A percentile compares a stretch with the other conserved stretches of the same genome.
phyloP scores from a whole-genome alignment of 306 rosid species.

The Phaseolus lunatus region DNA sequence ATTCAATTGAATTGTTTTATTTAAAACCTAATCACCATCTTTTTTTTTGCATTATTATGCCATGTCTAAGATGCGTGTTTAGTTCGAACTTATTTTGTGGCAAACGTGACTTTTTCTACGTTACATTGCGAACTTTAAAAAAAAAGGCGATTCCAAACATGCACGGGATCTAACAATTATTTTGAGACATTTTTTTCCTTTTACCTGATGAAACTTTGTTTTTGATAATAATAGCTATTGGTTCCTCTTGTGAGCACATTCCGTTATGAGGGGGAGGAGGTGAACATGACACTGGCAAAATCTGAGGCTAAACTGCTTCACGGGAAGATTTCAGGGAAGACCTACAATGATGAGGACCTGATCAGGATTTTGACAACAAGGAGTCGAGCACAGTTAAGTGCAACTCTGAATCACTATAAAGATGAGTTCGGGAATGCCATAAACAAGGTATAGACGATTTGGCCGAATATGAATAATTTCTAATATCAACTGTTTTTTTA shows the following conservation, averaged over 20 bases:
- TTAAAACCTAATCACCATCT: neutral
- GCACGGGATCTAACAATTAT: neutral
- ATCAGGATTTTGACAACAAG: slow-evolving; percentile 79
- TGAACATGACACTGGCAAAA: slow-evolving; percentile 64
- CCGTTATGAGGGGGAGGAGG: slow-evolving; percentile 89
- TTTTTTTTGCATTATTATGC: neutral
- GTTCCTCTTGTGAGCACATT: slow-evolving; percentile 73
- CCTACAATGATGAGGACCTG: slow-evolving; percentile 67
- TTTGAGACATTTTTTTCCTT: neutral
- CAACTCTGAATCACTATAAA: slow-evolving; percentile 76
- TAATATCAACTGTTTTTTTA: slow-evolving; percentile 31
- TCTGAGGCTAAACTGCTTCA: slow-evolving; percentile 82
- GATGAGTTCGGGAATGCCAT: slow-evolving; percentile 73
- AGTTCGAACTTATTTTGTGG: neutral
- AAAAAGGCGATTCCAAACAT: neutral
- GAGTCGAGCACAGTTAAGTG: slow-evolving; percentile 75
- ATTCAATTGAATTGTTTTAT: slow-evolving; percentile 10
- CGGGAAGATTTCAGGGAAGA: slow-evolving; percentile 66
- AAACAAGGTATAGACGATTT: slow-evolving; percentile 64
- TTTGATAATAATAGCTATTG: slow-evolving; percentile 66
- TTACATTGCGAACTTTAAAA: neutral
- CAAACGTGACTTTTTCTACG: neutral
- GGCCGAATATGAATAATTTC: slow-evolving; percentile 3
- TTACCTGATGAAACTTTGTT: slow-evolving; percentile 32
- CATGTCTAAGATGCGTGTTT: neutral